phyloP scores from a whole-genome alignment of 768 basidiomycete genomes.

The Russula abietina region DNA sequence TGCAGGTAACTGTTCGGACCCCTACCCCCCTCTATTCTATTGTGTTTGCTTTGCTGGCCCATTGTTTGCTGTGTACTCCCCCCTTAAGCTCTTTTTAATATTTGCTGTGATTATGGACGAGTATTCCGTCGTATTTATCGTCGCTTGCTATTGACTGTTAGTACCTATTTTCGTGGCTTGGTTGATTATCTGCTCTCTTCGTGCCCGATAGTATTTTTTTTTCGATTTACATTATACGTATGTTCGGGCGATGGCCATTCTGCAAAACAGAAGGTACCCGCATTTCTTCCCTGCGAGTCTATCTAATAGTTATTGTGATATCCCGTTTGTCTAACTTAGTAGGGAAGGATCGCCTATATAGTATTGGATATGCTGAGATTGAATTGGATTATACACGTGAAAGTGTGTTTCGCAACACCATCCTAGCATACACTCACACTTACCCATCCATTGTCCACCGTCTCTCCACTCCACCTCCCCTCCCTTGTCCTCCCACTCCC shows the following conservation, averaged over 20 bases:
- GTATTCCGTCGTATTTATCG: conserved; percentile 21
- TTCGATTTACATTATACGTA: conserved; percentile 22
- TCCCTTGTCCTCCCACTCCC: not conserved
- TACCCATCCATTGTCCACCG: not conserved
- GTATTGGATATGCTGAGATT: conserved; percentile 15
- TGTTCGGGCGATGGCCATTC: conserved; percentile 21
- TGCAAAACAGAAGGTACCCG: conserved; percentile 18
- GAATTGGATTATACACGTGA: conserved; percentile 14
- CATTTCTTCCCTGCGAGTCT: conserved; percentile 2
- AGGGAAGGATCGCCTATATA: conserved; percentile 15
- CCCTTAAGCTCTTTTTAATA: conserved; percentile 18
- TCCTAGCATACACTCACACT: not conserved
- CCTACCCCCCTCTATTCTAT: conserved; percentile 4
- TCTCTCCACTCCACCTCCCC: not conserved
- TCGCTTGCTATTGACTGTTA: conserved; percentile 15
- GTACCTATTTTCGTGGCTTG: conserved; percentile 14
- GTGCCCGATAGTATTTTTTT: conserved; percentile 17
- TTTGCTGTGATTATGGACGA: conserved; percentile 21
- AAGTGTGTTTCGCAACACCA: not conserved
- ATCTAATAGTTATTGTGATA: conserved; percentile 6
- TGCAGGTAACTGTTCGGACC: conserved; percentile 4
- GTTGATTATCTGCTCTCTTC: conserved; percentile 12
- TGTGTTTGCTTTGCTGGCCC: conserved; percentile 15
- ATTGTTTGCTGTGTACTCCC: conserved; percentile 20
- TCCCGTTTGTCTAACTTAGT: conserved; percentile 1